Base-by-base conservation (phyloP, 495 filamentous ascomycete species). In the Xylaria flabelliformis region DNA sequence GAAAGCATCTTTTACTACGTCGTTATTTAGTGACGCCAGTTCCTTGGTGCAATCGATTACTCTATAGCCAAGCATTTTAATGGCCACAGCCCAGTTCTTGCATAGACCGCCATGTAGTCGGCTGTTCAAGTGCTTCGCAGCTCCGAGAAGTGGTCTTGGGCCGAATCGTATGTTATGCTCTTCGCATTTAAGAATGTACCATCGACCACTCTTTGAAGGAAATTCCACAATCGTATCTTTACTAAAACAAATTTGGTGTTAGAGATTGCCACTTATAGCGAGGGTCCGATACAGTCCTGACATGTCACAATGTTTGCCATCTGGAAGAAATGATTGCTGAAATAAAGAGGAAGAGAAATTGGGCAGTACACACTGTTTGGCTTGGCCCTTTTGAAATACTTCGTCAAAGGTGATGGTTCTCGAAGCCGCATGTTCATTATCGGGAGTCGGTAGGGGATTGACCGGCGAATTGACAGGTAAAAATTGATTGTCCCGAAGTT, bases 111-210 rank as follows among this genome's bases (percentile, higher is more conserved):
- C 78, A 50, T 86, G 84, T 36, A 76, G 67, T 5, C 59, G 64
- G 12, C 81, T 77, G 26, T 79, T 78, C 0, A 86, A 70, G 61
- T 86, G 84, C 53, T 82, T 83, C 0, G 81, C 82, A 1, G 84
- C 83, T n/a, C 83, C 84, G 1, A 65, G 63, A 7, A 85, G 64
- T 0, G 83, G 77, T 59, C 82, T 78, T n/a, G 29, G 69, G n/a
- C 75, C 80, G 65, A 86, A 86, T 21, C 83, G 82, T 17, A 83
- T 77, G 0, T 70, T 65, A 17, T 86, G 84, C 61, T 83, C 75
- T 17, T 83, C 82, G 69, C 84, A 86, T 69, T 78, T 80, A 15
- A 85, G 50, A 24, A 86, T 85, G 53, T 83, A 85, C 70, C 76
- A 85, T 0, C 72, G 36, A 4, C 64, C 55, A 34, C 73, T 77